These are phyloP conservation scores for Trypethelium eluteriae DNA, from an alignment of 495 filamentous ascomycete species.

Conservation along the genomic window DNA sequence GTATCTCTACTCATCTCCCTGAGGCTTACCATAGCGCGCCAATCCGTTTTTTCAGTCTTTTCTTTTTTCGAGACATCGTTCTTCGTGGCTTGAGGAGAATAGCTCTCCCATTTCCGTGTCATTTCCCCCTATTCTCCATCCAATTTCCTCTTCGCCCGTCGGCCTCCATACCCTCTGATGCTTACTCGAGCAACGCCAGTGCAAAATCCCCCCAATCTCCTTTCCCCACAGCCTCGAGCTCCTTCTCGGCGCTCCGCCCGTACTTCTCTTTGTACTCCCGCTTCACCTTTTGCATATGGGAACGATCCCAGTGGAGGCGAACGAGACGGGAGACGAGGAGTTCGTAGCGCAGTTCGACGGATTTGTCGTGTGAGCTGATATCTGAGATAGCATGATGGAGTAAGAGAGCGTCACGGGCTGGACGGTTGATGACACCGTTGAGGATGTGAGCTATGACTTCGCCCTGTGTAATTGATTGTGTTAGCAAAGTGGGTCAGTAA, in stretches of 20 bases:
- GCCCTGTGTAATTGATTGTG: slow-evolving; percentile 49
- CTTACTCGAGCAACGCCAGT: slow-evolving; percentile 14
- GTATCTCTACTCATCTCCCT: no score
- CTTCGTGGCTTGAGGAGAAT: no score
- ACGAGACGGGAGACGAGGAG: slow-evolving; percentile 36
- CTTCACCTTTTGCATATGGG: slow-evolving; percentile 34
- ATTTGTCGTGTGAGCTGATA: slow-evolving; percentile 26
- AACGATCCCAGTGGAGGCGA: slow-evolving; percentile 37
- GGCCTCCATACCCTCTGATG: no score
- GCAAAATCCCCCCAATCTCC: slow-evolving; percentile 34
- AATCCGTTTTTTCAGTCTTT: no score
- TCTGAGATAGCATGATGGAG: slow-evolving; percentile 77
- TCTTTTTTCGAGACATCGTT: no score
- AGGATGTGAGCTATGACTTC: slow-evolving; percentile 93
- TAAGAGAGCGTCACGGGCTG: slow-evolving; percentile 89
- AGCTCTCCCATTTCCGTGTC: no score
- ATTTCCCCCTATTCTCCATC: no score
- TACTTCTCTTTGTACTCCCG: slow-evolving; percentile 36
- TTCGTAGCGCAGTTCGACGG: slow-evolving; percentile 32
- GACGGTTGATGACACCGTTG: slow-evolving; percentile 91
- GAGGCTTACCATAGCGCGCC: no score
- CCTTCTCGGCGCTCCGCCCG: slow-evolving; percentile 29
- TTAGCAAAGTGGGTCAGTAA: slow-evolving; percentile 11
- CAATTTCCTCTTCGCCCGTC: no score
- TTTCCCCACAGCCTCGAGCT: slow-evolving; percentile 34